phyloP scores from a whole-genome alignment of 2,329 filamentous ascomycete genomes.

The Daldinia sp. region DNA sequence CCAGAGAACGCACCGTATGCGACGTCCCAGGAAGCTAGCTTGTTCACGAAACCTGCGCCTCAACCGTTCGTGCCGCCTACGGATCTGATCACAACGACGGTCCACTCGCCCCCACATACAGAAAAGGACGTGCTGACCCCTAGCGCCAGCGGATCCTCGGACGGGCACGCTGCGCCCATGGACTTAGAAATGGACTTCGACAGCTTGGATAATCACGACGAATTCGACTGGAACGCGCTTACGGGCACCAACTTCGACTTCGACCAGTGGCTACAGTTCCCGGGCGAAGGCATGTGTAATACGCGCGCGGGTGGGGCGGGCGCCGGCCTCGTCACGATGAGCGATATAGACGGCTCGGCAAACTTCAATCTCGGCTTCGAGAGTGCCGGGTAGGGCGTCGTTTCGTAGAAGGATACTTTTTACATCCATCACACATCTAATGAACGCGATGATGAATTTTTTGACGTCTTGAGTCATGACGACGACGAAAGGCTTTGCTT shows the following conservation, averaged over 20 bases:
- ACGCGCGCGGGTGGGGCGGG: constrained; percentile 1
- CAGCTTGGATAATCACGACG: constrained; percentile 52
- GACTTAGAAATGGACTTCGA: constrained; percentile 57
- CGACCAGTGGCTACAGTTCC: constrained; percentile 67
- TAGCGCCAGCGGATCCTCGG: constrained; percentile 37
- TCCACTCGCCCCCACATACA: constrained; percentile 40
- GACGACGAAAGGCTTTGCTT: neutral
- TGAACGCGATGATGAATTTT: constrained; percentile 7
- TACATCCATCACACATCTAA: neutral
- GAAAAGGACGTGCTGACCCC: constrained; percentile 43
- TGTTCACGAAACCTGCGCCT: constrained; percentile 25
- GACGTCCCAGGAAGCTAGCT: constrained; percentile 50
- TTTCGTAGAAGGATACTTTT: constrained; percentile 9
- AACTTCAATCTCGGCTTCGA: constrained; percentile 32
- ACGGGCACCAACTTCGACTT: constrained; percentile 64
- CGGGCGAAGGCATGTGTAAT: constrained; percentile 54
- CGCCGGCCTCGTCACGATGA: constrained; percentile 27
- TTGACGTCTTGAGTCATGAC: neutral
- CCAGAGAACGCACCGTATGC: constrained; percentile 58
- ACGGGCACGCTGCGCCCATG: constrained; percentile 51
- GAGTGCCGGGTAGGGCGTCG: constrained; percentile 9
- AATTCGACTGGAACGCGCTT: constrained; percentile 63
- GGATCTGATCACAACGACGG: constrained; percentile 27
- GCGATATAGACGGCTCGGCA: constrained; percentile 33
- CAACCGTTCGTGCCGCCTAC: constrained; percentile 29